phyloP scores from a whole-genome alignment of 139 green algal genomes.

The Closterium sp. region DNA sequence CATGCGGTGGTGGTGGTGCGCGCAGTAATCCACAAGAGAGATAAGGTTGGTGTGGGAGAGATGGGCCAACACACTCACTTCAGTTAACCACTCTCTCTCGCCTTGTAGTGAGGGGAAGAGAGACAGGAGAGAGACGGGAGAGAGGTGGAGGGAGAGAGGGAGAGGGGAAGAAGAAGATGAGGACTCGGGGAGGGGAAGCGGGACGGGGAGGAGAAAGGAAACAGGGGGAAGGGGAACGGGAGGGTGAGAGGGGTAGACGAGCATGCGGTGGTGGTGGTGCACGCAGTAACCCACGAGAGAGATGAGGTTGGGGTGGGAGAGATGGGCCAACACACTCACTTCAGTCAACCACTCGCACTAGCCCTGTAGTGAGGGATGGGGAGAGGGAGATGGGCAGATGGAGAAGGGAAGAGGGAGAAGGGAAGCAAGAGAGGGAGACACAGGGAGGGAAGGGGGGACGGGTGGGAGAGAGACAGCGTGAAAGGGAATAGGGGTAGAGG shows the following conservation, averaged over 20 bases:
- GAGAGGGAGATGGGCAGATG: no score
- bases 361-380: not conserved
- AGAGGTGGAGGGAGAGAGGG: not conserved
- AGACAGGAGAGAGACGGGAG: no score
- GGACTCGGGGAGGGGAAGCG: no score
- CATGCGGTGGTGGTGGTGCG: slow-evolving; percentile 21
- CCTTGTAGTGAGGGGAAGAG: not conserved
- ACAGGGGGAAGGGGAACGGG: no score
- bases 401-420: no score
- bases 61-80: slow-evolving; percentile 13
- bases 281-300: slow-evolving; percentile 29
- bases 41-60: slow-evolving; percentile 32
- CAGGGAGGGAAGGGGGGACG: not conserved
- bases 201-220: not conserved
- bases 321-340: slow-evolving; percentile 2
- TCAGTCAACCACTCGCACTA: slow-evolving; percentile 20
- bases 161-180: no score
- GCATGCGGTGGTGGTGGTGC: not conserved
- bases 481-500: not conserved
- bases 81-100: slow-evolving; percentile 20
- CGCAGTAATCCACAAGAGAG: slow-evolving; percentile 25
- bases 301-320: slow-evolving; percentile 34
- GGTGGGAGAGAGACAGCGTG: no score
- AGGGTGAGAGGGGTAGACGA: slow-evolving; percentile 10
- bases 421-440: no score